Base-by-base conservation (phyloP, 352 stramenopile genomes). In the Globisporangium middletonii region DNA sequence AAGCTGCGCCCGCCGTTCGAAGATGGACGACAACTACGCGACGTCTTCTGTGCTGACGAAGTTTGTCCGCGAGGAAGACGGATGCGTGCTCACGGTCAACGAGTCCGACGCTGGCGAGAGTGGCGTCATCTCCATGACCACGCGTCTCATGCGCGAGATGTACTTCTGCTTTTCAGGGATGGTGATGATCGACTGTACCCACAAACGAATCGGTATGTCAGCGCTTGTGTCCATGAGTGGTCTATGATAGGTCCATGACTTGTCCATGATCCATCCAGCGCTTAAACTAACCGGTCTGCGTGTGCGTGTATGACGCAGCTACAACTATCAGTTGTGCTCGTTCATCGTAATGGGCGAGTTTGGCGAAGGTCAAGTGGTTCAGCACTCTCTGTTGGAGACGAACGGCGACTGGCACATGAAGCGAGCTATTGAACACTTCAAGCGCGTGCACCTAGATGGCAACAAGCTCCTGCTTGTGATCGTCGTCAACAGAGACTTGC, bases 401-500 rank as follows among this genome's bases (percentile, higher is more conserved):
- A 68, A 65, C 16, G 50, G 47, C 1, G 63, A 70, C 23, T 73
- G 62, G 60, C 59, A 68, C 16, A 71, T 68, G 55, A 18, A 23
- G 23, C 23, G 23, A 23, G 23, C 23, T 23, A 23, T 23, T 23
- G 23, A 23, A 23, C 23, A 73, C 41, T 73, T 73, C 42, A 56
- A 57, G 43, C 55, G 57, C 0, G 50, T 50, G 0, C 28, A 73
- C 19, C 47, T 59, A 2, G 62, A 63, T 6, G 3, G 37, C 0
- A 3, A 16, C 0, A 43, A 65, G 23, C 38, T 63, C 15, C 3
- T 69, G 4, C 7, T 55, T 6, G 60, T 71, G 1, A 60, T 73
- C 4, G 63, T 73, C 13, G 59, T 68, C 1, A 55, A 73, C 53
- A 71, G 70, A 53, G 52, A 73, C 44, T 43, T 72, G n/a, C 65